Base-by-base conservation (phyloP, 2,329 filamentous ascomycete genomes). In the Verticillium zaregamsianum region DNA sequence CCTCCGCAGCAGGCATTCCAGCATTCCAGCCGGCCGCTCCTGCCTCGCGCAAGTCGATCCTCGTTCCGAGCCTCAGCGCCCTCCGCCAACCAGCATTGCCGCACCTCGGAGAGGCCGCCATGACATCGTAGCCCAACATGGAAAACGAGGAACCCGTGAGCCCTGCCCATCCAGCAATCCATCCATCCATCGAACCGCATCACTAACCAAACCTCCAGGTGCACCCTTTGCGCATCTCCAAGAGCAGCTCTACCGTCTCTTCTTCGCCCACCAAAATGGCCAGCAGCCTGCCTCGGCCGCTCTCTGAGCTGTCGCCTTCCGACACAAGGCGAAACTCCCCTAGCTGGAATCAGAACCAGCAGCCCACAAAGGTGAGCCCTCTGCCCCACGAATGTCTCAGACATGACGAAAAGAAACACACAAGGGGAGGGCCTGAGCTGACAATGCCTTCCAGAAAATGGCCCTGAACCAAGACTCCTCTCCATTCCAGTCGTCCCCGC, bases 261-360 rank as follows among this genome's bases (percentile, higher is more conserved):
- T 80, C 83, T 60, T 88, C 89, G 63, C 86, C 90, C 55, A 76
- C 80, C 70, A 93, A 89, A 75, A 84, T 86, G 80, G 73, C 79
- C 61, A 82, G 79, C 73, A 81, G 84, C 70, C 78, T 84, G 61
- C 85, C 89, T 72, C 88, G 90, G 69, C 91, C 95, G 62, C 84
- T 99, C 66, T 91, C 92, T 65, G 95, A 99, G 80, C 88, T 99
- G 72, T 92, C 90, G 68, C 90, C 91, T 59, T 90, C 90, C 65
- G 92, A 93, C 77, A 89, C 88, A 76, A 87, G 94, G 73, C 86
- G 93, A 70, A 98, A 98, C 80, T 97, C 93, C 58, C 93, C 93
- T 59, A 96, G 90, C 80, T 96, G 90, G 86, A 93, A 90, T 70
- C 90, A 93, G 74, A 76, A 49, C 45, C 79, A 88, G 69, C 88